phyloP scores from a whole-genome alignment of 2,329 filamentous ascomycete species.

The Talaromyces pinophilus region DNA sequence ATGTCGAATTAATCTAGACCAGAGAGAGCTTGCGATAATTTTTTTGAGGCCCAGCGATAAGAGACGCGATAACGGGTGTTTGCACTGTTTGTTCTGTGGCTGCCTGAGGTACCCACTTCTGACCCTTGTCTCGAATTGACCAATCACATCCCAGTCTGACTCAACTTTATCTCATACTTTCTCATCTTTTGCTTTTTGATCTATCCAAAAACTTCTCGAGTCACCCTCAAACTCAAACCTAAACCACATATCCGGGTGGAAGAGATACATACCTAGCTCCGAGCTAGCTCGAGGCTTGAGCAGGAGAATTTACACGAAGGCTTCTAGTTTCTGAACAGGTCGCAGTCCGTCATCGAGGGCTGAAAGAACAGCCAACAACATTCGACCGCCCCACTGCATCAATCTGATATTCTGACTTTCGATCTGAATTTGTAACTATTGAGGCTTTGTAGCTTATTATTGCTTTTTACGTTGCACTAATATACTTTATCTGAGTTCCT shows the following conservation, averaged over 20 bases:
- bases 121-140: background rate
- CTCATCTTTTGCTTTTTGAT: constrained; percentile 2
- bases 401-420: background rate
- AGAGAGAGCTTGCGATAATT: constrained; percentile 21
- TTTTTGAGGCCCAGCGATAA: constrained; percentile 13
- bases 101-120: constrained; percentile 1
- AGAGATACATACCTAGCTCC: constrained; percentile 16
- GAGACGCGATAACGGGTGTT: constrained; percentile 32
- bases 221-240: constrained; percentile 1
- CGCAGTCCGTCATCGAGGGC: constrained; percentile 1
- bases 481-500: background rate
- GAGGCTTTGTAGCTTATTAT: background rate
- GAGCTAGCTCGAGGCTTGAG: constrained; percentile 9
- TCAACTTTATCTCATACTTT: background rate
- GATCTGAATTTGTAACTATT: background rate
- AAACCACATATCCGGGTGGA: constrained; percentile 13
- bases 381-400: background rate
- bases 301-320: constrained; percentile 21
- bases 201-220: constrained; percentile 11
- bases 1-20: background rate
- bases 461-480: background rate
- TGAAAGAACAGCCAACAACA: background rate
- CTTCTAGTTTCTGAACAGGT: constrained; percentile 11
- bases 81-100: constrained; percentile 24
- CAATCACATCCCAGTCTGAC: background rate